Base-by-base conservation (phyloP, 495 filamentous ascomycete species). In the Neurospora sp. region DNA sequence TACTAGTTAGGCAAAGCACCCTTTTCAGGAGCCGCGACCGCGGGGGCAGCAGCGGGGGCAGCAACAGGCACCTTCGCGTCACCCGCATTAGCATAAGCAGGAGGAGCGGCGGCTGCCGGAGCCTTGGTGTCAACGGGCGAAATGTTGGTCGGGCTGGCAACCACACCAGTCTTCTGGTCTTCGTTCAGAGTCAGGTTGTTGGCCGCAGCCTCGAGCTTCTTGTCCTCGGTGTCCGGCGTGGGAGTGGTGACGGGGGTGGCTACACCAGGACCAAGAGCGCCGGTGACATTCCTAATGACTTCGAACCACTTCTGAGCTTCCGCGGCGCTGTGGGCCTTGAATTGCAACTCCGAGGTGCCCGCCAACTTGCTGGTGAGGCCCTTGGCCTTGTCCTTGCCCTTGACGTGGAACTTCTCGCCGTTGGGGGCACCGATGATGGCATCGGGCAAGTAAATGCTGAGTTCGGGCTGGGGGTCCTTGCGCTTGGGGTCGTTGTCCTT, bases 371-470 rank as follows among this genome's bases (percentile, higher is more conserved):
- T 83, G 74, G 84, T 82, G 71, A 89, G 74, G 61, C 80, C 82
- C 73, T 81, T 82, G 71, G 82, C 82, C 71, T 81, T 87, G 78
- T 98, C 93, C 82, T 98, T 99, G 76, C 96, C 96, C 84, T 97
- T 97, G 80, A 99, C 85, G 76, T 88, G 91, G 89, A 99, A 98
- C 80, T 97, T 97, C 74, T 88, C 86, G 53, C 91, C 94, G 74
- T 85, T 88, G 48, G 93, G 85, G 5, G 86, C 85, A 71, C 94
- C 93, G 72, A 98, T 86, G 35, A 88, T 82, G 77, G 94, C 96
- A 78, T 99, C 96, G 61, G 96, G 96, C 9, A 99, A 89, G 80
- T 94, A 99, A 71, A 99, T 90, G 31, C 91, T 94, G 10, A 94
- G 84, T 79, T 98, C 94, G 0, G 95, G 96, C 35, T 83, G 81